Evolutionary conservation across 495 filamentous ascomycete genomes (phyloP), one percentile per base, ranked within the genome.

Genomic region (Daldinia decipiens): DNA sequence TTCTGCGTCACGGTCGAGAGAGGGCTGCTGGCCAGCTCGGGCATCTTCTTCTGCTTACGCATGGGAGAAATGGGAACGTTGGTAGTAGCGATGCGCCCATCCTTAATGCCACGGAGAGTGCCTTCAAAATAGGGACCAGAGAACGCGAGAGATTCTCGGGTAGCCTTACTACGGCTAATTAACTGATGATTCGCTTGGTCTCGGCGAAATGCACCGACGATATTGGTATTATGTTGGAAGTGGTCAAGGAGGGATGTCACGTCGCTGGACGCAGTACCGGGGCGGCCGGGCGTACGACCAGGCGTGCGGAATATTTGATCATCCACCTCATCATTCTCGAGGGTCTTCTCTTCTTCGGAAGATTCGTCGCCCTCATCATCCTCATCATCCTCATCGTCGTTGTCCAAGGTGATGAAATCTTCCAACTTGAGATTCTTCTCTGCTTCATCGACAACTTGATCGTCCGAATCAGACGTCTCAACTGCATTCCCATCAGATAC

Each of bases 141-240:
- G 62, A 88, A 88, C 5, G 82, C 83, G 29, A 87, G 79, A 7
- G 83, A 85, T 24, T 85, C 86, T 15, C 84, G 80, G 55, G 80
- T 84, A 51, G 81, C 79, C 67, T 85, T 83, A 66, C 87, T 86
- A 76, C 88, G 88, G 67, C 87, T 82, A 62, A 91, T 83, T 38
- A 90, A 84, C 68, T 91, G 86, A 74, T 92, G 90, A 64, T 89
- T 88, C 74, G 87, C 87, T 77, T 94, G 90, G 74, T 94, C 91
- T 39, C 87, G 87, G 43, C 92, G 91, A 81, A 94, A 95, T 7
- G 91, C 90, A 34, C 90, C 91, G 65, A 94, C 91, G 39, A 89
- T 85, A 58, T 88, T 87, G 47, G 86, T 82, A 70, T 85, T 83
- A 59, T 77, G 78, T 47, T 90, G 87, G 59, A 93, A 87, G 63